Evolutionary conservation across 176 grass and related monocot genomes (phyloP).

Genomic region (Pontederia paniculata): DNA sequence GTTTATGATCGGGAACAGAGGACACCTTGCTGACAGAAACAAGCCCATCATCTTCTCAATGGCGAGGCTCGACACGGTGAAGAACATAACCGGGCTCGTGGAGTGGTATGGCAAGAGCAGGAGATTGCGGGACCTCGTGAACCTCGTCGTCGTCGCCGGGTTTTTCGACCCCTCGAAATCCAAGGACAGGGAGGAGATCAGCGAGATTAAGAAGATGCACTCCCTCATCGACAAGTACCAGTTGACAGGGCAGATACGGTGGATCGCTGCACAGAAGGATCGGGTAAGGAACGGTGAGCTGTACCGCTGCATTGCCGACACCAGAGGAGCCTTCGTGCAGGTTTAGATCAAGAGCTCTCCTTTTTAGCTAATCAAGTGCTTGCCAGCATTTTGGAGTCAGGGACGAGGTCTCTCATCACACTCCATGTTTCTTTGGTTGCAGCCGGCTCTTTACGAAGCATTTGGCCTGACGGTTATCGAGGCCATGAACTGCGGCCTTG

Average conservation of each 20-base stretch:
- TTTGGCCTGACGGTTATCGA: constrained; percentile 91
- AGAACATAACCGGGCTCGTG: constrained; percentile 87
- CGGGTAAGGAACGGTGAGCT: constrained; percentile 75
- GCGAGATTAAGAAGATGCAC: constrained; percentile 94
- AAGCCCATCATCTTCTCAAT: constrained; percentile 95
- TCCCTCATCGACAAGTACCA: constrained; percentile 72
- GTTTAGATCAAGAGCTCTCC: constrained; percentile 8
- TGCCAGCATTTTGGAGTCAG: too few species aligned
- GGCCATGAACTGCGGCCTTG: constrained; percentile 89
- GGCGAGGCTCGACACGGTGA: constrained; percentile 90
- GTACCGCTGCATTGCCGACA: constrained; percentile 82
- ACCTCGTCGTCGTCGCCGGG: constrained; percentile 69
- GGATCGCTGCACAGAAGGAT: constrained; percentile 82
- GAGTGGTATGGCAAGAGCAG: constrained; percentile 94
- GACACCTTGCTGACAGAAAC: constrained; percentile 48
- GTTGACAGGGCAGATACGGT: constrained; percentile 72
- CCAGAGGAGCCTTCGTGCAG: constrained; percentile 92
- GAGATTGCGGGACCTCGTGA: constrained; percentile 63
- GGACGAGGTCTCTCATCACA: too few species aligned
- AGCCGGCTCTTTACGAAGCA: constrained; percentile 96
- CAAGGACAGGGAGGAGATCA: constrained; percentile 91
- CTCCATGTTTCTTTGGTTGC: constrained; percentile 18
- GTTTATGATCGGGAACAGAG: constrained; percentile 31
- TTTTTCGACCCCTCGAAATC: constrained; percentile 69
- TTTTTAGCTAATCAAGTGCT: too few species aligned